These are phyloP conservation scores for Pogostemon cablin DNA, from an alignment of 257 asterid genomes.

Conservation along the genomic window DNA sequence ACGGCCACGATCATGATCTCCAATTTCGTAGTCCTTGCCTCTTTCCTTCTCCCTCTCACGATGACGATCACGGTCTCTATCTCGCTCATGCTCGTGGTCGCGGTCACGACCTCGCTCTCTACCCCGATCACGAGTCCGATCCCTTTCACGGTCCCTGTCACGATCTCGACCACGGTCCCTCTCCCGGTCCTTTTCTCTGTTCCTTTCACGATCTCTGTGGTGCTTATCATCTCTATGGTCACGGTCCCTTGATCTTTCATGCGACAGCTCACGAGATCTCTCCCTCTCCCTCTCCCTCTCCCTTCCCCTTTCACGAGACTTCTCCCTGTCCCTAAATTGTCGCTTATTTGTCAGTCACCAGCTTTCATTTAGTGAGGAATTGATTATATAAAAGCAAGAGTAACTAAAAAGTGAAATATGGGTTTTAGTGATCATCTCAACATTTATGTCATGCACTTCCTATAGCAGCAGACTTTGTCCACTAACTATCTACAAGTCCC, in stretches of 20 bases:
- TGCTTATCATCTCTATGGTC: slow-evolving; percentile 84
- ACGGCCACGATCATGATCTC: slow-evolving; percentile 50
- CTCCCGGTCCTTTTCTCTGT: slow-evolving; percentile 63
- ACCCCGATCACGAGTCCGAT: slow-evolving; percentile 58
- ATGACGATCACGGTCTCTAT: slow-evolving; percentile 30
- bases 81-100: slow-evolving; percentile 47
- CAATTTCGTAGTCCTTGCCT: slow-evolving; percentile 49
- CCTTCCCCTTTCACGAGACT: slow-evolving; percentile 79
- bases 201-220: slow-evolving; percentile 89
- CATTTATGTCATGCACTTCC: not conserved
- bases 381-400: not conserved
- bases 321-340: slow-evolving; percentile 70
- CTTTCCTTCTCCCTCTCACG: slow-evolving; percentile 55
- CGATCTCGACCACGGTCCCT: slow-evolving; percentile 64
- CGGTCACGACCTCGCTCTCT: slow-evolving; percentile 52
- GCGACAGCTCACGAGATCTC: slow-evolving; percentile 77
- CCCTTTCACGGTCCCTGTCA: slow-evolving; percentile 58
- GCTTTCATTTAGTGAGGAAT: too few species aligned
- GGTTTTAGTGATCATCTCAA: not conserved
- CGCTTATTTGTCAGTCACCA: slow-evolving; percentile 22
- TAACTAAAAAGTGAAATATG: not conserved
- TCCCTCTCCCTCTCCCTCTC: slow-evolving; percentile 75
- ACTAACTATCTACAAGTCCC: too few species aligned
- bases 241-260: slow-evolving; percentile 77
- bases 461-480: not conserved